Evolutionary conservation across 2,329 filamentous ascomycete genomes (phyloP), one percentile per base, ranked within the genome.

Genomic region (Metarhizium robertsii): DNA sequence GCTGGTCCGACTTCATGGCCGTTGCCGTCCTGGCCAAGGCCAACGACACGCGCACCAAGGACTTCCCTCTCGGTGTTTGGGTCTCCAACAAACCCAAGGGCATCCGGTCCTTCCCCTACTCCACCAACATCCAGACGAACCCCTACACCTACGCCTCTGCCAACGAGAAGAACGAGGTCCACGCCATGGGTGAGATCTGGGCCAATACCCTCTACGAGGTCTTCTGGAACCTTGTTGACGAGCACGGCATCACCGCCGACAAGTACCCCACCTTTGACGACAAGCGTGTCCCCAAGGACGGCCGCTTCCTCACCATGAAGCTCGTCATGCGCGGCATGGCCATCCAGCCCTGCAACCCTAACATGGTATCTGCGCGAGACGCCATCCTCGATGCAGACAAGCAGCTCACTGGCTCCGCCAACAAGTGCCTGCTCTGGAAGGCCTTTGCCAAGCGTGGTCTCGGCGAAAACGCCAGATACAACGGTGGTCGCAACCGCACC

Each of bases 381-480:
- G 78, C 78, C 18, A 82, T 83, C 59, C 61, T 83, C 25, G 80
- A 82, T 56, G 79, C 79, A 0, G 79, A 83, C 62, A 66, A 65
- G 38, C 72, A 73, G 4, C 68, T 83, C 8, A 82, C 79, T 1
- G 73, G 71, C 1, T 79, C 79, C 2, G 64, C 61, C 11, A 82
- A 83, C 64, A 57, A 61, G 13, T 82, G 79, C 53, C 71, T 73
- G 60, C 67, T 83, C 57, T 83, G 80, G 79, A 77, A 61, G 14
- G 79, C 62, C 0, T 82, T 83, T 60, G 79, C 79, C 1, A 82
- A 81, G 73, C 69, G 79, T 50, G 79, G 79, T n/a, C 64, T 83
- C 2, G 79, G 79, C 40, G 54, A 59, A 0, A 63, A 65, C 13
- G 73, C 73, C 5, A 61, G 49, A 43, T 72, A 70, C 50, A 43